phyloP scores from a whole-genome alignment of 805 yeast species.

The Kazachstania psychrophila region DNA sequence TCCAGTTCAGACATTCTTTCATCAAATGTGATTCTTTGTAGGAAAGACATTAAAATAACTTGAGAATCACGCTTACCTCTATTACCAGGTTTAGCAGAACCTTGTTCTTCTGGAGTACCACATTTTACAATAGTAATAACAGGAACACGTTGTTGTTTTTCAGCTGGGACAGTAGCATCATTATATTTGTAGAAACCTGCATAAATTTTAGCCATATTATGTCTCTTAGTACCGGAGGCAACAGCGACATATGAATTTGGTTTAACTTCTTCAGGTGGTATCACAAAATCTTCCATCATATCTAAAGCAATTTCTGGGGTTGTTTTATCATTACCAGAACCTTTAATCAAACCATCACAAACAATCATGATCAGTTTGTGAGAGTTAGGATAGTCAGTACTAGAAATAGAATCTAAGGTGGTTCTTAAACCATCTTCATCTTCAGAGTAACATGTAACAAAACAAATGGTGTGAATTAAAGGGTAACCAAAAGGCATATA shows the following conservation, averaged over 20 bases:
- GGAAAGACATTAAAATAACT: slow-evolving; percentile 79
- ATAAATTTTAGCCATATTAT: slow-evolving; percentile 94
- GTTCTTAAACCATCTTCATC: slow-evolving; percentile 78
- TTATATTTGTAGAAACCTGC: slow-evolving; percentile 89
- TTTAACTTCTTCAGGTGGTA: slow-evolving; percentile 64
- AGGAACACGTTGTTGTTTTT: slow-evolving; percentile 81
- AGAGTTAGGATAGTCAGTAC: slow-evolving; percentile 91
- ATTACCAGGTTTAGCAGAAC: slow-evolving; percentile 74
- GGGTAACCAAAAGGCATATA: slow-evolving; percentile 84
- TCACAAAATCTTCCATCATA: slow-evolving; percentile 75
- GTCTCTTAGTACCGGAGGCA: slow-evolving; percentile 88
- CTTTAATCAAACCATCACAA: slow-evolving; percentile 92
- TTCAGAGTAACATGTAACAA: slow-evolving; percentile 93
- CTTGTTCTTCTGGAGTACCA: slow-evolving; percentile 75
- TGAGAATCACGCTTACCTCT: slow-evolving; percentile 96
- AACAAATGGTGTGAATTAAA: slow-evolving; percentile 59
- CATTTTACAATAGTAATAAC: slow-evolving; percentile 72
- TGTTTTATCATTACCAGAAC: slow-evolving; percentile 78
- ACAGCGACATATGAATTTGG: slow-evolving; percentile 91
- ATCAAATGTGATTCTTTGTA: slow-evolving; percentile 79
- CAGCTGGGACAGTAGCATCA: slow-evolving; percentile 61
- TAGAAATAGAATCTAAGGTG: slow-evolving; percentile 86
- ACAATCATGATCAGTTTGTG: slow-evolving; percentile 78
- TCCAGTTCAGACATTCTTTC: slow-evolving; percentile 92
- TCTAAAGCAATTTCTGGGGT: slow-evolving; percentile 86